Conservation (phyloP, 1,139 yeast genomes). For the Magnusiomyces paraingens region DNA sequence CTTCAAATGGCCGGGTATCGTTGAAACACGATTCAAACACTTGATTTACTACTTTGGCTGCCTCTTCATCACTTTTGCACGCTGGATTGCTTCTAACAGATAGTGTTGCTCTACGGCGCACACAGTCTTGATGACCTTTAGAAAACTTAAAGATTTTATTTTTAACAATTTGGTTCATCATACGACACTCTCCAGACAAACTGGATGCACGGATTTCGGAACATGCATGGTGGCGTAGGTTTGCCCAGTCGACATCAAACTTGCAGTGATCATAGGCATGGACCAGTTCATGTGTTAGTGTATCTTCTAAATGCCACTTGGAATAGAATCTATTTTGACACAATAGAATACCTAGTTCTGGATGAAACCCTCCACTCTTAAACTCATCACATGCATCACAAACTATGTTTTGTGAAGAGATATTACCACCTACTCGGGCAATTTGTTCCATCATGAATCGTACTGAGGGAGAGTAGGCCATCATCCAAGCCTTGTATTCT, state of each 20-base stretch:
- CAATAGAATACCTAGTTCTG: constrained; percentile 74
- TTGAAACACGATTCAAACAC: constrained; percentile 92
- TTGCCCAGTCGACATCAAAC: constrained; percentile 76
- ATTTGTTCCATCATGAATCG: constrained; percentile 84
- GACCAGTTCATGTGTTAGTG: constrained; percentile 84
- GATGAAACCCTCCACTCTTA: constrained; percentile 92
- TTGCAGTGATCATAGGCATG: constrained; percentile 90
- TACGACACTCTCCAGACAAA: constrained; percentile 91
- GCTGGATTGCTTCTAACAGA: constrained; percentile 83
- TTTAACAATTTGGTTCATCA: constrained; percentile 74
- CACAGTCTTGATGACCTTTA: constrained; percentile 86
- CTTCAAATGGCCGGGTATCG: constrained; percentile 94
- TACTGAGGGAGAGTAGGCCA: constrained; percentile 70
- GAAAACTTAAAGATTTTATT: constrained; percentile 50
- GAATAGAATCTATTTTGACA: constrained; percentile 80
- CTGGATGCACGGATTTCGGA: constrained; percentile 92
- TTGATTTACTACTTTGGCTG: constrained; percentile 69
- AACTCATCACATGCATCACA: constrained; percentile 84
- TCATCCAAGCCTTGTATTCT: constrained; percentile 70
- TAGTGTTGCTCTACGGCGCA: constrained; percentile 75
- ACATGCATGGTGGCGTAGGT: constrained; percentile 91
- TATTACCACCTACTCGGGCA: constrained; percentile 57
- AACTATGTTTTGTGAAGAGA: constrained; percentile 45
- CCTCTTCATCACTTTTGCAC: constrained; percentile 66
- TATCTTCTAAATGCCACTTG: constrained; percentile 83